phyloP scores from a whole-genome alignment of 2,329 filamentous ascomycete species.

The Diplodia scrobiculata region DNA sequence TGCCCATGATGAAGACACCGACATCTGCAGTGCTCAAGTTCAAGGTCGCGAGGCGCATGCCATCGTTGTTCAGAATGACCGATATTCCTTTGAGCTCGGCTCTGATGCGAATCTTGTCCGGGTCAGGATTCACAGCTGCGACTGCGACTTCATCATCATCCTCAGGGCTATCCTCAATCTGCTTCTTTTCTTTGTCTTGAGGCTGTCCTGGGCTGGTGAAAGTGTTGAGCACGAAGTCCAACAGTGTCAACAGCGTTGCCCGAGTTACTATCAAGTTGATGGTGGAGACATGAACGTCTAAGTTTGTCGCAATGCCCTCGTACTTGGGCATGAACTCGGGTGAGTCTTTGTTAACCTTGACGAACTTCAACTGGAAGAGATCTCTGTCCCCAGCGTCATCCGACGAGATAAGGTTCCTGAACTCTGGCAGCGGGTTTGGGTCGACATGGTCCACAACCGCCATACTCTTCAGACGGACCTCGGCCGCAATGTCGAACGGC shows the following conservation, averaged over 20 bases:
- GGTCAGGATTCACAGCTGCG: slow-evolving; percentile 46
- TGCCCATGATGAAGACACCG: slow-evolving; percentile 81
- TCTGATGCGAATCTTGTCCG: slow-evolving; percentile 87
- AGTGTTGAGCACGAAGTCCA: slow-evolving; percentile 92
- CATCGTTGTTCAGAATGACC: slow-evolving; percentile 95
- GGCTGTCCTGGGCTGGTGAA: slow-evolving; percentile 69
- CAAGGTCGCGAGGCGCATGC: slow-evolving; percentile 87
- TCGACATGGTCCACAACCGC: slow-evolving; percentile 94
- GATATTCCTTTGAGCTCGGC: slow-evolving; percentile 91
- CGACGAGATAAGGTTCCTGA: slow-evolving; percentile 96
- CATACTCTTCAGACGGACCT: slow-evolving; percentile 82
- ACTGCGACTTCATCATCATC: slow-evolving; percentile 43
- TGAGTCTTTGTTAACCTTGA: slow-evolving; percentile 84
- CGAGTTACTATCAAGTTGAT: slow-evolving; percentile 95
- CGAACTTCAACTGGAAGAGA: slow-evolving; percentile 84
- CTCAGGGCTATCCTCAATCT: slow-evolving; percentile 32
- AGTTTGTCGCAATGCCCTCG: slow-evolving; percentile 89
- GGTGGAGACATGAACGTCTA: slow-evolving; percentile 87
- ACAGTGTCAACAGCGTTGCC: slow-evolving; percentile 83
- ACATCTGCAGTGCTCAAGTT: slow-evolving; percentile 92
- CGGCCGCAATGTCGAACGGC: slow-evolving; percentile 88
- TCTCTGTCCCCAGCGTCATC: slow-evolving; percentile 72
- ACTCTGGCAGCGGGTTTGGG: slow-evolving; percentile 79
- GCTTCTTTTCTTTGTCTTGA: slow-evolving; percentile 29
- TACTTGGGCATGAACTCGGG: slow-evolving; percentile 92